Conservation (phyloP, 1,139 yeast genomes). For the Scheffersomyces segobiensis region DNA sequence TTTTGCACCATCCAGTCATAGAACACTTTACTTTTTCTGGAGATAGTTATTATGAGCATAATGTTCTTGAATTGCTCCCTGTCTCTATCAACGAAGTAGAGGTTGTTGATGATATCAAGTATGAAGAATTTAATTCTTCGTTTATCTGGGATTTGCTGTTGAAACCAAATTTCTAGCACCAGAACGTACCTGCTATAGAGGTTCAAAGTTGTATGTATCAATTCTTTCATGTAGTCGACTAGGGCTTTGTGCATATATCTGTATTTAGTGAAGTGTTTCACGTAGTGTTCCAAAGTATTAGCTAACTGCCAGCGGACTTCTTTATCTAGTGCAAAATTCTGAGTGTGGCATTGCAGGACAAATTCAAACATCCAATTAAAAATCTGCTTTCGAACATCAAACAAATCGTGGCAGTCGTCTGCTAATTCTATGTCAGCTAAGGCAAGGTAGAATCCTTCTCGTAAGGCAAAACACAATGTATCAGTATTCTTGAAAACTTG, state of each 20-base stretch:
- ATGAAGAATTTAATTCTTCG: not conserved
- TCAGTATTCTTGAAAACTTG: not conserved
- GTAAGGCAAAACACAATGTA: not conserved
- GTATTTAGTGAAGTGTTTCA: not conserved
- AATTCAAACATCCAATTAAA: conserved; percentile 5
- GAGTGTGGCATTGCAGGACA: not conserved
- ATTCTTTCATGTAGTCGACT: not conserved
- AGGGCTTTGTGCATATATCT: not conserved
- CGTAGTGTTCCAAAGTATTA: conserved; percentile 2
- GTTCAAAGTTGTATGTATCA: not conserved
- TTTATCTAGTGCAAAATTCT: not conserved
- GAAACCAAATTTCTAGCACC: not conserved
- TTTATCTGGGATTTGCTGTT: not conserved
- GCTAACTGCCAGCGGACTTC: not conserved
- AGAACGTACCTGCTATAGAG: not conserved
- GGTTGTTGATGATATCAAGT: not conserved
- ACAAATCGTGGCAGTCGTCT: conserved; percentile 2
- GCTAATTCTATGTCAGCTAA: conserved; percentile 4
- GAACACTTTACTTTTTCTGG: not conserved
- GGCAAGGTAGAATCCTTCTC: conserved; percentile 6
- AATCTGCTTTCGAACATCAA: conserved; percentile 4
- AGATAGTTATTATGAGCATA: not conserved
- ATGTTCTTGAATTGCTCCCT: not conserved
- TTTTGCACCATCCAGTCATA: not conserved
- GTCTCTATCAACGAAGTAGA: not conserved